Percentiles rank a stretch among this genome's conserved stretches.
Conservation (phyloP, 2,329 filamentous ascomycete genomes). For the Herpomyces periplanetae region DNA sequence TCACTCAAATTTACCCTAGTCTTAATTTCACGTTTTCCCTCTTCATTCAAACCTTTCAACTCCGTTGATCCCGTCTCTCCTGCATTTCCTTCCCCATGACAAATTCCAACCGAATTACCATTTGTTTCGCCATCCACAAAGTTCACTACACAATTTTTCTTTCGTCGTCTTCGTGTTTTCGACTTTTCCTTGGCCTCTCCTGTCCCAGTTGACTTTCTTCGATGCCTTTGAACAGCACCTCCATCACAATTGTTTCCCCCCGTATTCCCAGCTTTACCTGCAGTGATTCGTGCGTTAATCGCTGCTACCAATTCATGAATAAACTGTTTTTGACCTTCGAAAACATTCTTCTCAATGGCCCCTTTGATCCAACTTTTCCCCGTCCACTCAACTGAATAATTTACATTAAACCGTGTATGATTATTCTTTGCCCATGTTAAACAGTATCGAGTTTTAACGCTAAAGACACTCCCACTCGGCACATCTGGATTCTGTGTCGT, state of each 20-base stretch:
- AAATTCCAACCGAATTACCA: too few relatives aligned
- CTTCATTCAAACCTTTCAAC: too few relatives aligned
- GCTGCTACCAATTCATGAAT: constrained; percentile 37
- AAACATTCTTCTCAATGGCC: constrained; percentile 78
- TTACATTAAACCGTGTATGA: constrained; percentile 45
- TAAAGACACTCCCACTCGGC: constrained; percentile 63
- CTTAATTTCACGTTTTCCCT: too few relatives aligned
- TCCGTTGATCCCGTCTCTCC: too few relatives aligned
- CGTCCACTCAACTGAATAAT: constrained; percentile 69
- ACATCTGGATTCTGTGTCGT: constrained; percentile 76
- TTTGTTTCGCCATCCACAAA: too few relatives aligned
- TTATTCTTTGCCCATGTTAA: constrained; percentile 69
- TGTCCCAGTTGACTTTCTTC: too few relatives aligned
- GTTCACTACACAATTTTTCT: too few relatives aligned
- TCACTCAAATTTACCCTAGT: too few relatives aligned
- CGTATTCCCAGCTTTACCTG: constrained; percentile 15
- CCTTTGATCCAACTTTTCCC: constrained; percentile 95
- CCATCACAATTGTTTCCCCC: constrained; percentile 10
- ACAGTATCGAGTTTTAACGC: constrained; percentile 72
- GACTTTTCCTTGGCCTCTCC: constrained; percentile 13
- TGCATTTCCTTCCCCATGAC: too few relatives aligned
- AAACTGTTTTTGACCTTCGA: constrained; percentile 51
- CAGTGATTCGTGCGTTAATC: constrained; percentile 28
- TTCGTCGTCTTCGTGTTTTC: constrained; percentile 6
- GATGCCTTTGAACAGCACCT: too few relatives aligned